Evolutionary conservation across 192 early-diverging fungal genomes (phyloP).

Genomic region (Allomyces macrogynus): DNA sequence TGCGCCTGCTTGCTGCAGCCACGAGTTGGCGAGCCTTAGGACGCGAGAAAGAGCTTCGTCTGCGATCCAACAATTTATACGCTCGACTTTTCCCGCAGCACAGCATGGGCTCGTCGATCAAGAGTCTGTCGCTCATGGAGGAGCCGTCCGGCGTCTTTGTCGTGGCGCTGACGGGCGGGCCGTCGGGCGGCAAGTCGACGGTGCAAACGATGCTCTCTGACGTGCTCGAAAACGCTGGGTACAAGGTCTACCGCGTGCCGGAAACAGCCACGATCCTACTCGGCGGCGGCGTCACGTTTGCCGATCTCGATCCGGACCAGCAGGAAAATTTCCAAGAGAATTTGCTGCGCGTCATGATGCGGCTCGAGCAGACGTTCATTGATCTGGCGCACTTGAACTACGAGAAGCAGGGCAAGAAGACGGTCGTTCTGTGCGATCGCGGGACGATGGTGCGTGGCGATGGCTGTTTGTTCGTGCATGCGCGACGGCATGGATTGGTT

Average conservation of each 20-base stretch:
- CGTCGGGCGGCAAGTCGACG: conserved; percentile 21
- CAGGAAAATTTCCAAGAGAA: conserved; percentile 18
- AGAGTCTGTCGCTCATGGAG: background rate
- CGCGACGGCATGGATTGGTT: no score
- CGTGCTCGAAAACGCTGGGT: conserved; percentile 20
- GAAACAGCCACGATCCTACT: conserved; percentile 19
- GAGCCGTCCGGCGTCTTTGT: background rate
- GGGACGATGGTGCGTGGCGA: background rate
- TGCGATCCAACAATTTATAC: no score
- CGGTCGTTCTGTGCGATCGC: conserved; percentile 20
- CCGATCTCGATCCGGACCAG: conserved; percentile 6
- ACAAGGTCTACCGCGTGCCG: conserved; percentile 21
- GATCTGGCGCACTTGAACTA: conserved; percentile 15
- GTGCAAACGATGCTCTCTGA: conserved; percentile 12
- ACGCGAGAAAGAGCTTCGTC: no score
- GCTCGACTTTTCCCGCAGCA: no score
- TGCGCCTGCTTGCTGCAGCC: no score
- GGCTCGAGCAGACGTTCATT: conserved; percentile 19
- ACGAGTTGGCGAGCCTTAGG: no score
- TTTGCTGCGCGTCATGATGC: conserved; percentile 17
- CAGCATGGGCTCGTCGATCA: no score
- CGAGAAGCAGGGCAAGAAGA: conserved; percentile 16
- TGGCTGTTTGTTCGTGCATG: background rate
- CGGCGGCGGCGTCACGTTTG: conserved; percentile 13
- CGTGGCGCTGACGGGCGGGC: conserved; percentile 7